Base-by-base conservation (phyloP, 2,329 filamentous ascomycete genomes). In the Hypoxylon sp. region DNA sequence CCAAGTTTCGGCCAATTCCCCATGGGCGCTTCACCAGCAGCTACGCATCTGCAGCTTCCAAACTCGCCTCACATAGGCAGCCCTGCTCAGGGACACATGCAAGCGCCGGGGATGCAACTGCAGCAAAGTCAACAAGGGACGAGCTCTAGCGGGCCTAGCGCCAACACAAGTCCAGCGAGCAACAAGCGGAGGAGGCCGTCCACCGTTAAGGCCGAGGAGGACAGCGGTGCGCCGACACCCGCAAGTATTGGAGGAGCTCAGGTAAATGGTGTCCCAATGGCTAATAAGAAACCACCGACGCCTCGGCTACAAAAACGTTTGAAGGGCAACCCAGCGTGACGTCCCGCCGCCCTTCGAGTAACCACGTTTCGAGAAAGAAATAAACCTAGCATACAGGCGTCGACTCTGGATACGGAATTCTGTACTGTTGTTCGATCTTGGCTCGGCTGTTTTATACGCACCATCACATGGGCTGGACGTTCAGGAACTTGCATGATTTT, bases 121-220 rank as follows among this genome's bases (percentile, higher is more conserved):
- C 88, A 91, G 75, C 86, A 87, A 68, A 90, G 88, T 74, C 88
- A 90, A 75, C 89, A 91, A 74, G 89, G 88, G 39, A 89, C 88
- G 30, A 87, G 81, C 75, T 90, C 88, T 8, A 88, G 86, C 74
- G 88, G 87, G 1, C 87, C 88, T 5, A 90, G 88, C 74, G 88
- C 88, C 61, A 91, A 90, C 78, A 91, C 89, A 4, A 89, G 87
- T 30, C 87, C 87, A 39, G 83, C 85, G 23, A 86, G 84, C 32
- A 88, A 87, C 69, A 89, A 89, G 77, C 81, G 86, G 57, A 78
- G 87, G 71, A 81, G 87, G 29, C 84, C 85, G 0, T 88, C 86
- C 0, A 83, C 82, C 3, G 84, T 88, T 19, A 88, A 88, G 78
- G 76, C 78, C 3, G 87, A 88, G 67, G 86, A 88, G 9, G 85